phyloP scores from a whole-genome alignment of 176 grass and related monocot genomes.

The Rhynchospora breviuscula region DNA sequence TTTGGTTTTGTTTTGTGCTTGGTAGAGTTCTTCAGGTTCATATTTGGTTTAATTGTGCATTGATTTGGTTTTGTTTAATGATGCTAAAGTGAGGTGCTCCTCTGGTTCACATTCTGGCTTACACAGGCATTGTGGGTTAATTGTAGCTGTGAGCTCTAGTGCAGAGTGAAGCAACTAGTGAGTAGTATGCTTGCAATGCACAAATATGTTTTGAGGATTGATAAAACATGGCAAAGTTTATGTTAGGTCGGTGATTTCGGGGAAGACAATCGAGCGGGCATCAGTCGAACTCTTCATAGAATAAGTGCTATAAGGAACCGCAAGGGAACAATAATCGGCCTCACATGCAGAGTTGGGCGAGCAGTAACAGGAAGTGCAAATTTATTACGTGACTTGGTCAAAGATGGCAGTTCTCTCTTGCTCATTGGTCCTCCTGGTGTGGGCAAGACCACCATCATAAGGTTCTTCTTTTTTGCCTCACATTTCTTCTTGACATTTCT shows the following conservation, averaged over 20 bases:
- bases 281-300: conserved; percentile 67
- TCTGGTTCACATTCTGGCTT: background rate
- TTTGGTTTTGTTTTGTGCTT: no score
- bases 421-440: conserved; percentile 86
- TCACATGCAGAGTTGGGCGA: conserved; percentile 79
- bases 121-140: background rate
- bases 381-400: conserved; percentile 77
- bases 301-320: conserved; percentile 75
- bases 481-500: background rate
- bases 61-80: no score
- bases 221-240: background rate
- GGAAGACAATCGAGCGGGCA: conserved; percentile 71
- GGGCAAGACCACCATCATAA: conserved; percentile 81
- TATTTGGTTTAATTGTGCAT: no score
- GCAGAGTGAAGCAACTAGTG: background rate
- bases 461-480: conserved; percentile 22
- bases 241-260: conserved; percentile 74
- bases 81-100: no score
- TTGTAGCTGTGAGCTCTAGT: background rate
- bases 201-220: background rate
- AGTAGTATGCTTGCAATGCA: background rate
- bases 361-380: conserved; percentile 72
- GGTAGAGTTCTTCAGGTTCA: no score
- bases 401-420: conserved; percentile 69
- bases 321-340: conserved; percentile 63